These are phyloP conservation scores for Cystobasidium slooffiae DNA, from an alignment of 1,284 basidiomycete genomes.

Conservation along the genomic window DNA sequence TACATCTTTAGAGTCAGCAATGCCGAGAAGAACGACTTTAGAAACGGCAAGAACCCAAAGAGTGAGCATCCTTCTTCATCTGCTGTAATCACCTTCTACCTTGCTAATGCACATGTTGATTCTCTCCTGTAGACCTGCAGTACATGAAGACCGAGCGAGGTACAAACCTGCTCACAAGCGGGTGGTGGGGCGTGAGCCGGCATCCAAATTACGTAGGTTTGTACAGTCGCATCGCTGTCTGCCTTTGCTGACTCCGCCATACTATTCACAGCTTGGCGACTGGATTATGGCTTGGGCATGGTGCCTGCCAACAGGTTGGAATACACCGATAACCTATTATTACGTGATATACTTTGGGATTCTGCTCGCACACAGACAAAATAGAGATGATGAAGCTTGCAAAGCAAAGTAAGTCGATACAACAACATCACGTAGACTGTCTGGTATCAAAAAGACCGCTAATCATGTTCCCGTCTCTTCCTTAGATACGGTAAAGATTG, in stretches of 20 bases:
- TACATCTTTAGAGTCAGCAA: constrained; percentile 91
- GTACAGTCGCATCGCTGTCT: neutral
- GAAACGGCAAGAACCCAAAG: constrained; percentile 91
- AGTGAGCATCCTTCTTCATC: constrained; percentile 58
- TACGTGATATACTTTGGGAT: constrained; percentile 85
- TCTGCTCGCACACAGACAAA: constrained; percentile 87
- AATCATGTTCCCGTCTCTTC: neutral
- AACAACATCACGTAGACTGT: too few relatives aligned
- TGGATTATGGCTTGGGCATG: constrained; percentile 88
- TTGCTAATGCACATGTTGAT: neutral
- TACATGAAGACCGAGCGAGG: constrained; percentile 85
- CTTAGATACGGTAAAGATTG: constrained; percentile 78
- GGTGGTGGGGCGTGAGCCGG: constrained; percentile 95
- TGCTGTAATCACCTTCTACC: neutral
- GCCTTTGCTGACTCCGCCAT: too few relatives aligned
- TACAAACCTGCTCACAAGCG: constrained; percentile 86
- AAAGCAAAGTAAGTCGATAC: constrained; percentile 67
- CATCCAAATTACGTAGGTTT: constrained; percentile 68
- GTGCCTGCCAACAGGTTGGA: constrained; percentile 91
- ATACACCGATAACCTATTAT: constrained; percentile 93
- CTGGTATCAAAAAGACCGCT: neutral
- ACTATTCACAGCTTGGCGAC: constrained; percentile 68
- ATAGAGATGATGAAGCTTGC: constrained; percentile 90
- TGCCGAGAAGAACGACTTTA: constrained; percentile 93
- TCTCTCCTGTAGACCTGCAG: constrained; percentile 63